Conservation (phyloP, 208 protist genomes). For the Herpetomonas tarakana region DNA sequence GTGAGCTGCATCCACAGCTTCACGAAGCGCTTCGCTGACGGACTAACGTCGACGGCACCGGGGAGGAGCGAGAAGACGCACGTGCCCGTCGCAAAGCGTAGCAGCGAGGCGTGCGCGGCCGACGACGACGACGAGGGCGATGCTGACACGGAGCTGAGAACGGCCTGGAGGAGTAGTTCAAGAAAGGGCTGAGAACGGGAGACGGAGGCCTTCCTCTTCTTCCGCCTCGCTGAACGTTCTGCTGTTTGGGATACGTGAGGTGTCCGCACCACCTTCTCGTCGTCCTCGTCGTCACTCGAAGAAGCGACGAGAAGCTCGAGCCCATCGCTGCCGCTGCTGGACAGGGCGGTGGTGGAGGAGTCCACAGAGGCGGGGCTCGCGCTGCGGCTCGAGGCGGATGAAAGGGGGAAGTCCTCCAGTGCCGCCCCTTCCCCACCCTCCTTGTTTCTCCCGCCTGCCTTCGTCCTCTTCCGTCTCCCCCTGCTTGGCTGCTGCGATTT, state of each 20-base stretch:
- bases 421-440: too few species aligned
- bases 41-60: neutral
- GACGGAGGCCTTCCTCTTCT: too few species aligned
- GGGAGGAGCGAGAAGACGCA: neutral
- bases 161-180: neutral
- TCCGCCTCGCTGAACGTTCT: too few species aligned
- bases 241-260: too few species aligned
- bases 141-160: neutral
- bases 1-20: slow-evolving; percentile 14
- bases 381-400: neutral
- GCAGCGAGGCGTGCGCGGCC: neutral
- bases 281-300: too few species aligned
- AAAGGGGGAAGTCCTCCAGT: neutral
- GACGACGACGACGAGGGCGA: neutral
- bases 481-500: neutral
- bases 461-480: neutral
- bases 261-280: too few species aligned
- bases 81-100: neutral
- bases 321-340: neutral
- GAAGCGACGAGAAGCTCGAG: too few species aligned
- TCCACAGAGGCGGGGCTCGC: neutral
- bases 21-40: neutral
- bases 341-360: neutral
- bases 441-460: too few species aligned
- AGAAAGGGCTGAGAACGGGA: neutral